These are phyloP conservation scores for Bjerkandera adusta DNA, from an alignment of 1,284 basidiomycete species.

Conservation along the genomic window DNA sequence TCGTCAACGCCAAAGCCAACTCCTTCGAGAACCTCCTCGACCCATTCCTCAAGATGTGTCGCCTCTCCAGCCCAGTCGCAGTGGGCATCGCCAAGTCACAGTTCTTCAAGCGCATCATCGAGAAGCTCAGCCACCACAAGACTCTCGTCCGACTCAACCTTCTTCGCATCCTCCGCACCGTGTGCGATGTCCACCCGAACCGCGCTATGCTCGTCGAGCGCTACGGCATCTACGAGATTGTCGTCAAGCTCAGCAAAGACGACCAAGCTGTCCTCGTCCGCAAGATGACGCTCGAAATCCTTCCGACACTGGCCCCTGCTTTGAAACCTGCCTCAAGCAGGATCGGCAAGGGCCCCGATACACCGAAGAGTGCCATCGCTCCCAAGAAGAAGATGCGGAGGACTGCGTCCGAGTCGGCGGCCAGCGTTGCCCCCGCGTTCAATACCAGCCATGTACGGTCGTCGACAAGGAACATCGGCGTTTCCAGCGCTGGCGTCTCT, in stretches of 20 bases:
- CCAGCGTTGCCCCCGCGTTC: slow-evolving; percentile 28
- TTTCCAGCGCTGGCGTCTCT: no score
- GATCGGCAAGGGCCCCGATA: slow-evolving; percentile 34
- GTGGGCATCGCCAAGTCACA: slow-evolving; percentile 76
- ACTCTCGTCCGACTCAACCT: slow-evolving; percentile 90
- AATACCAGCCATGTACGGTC: slow-evolving; percentile 18
- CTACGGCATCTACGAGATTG: slow-evolving; percentile 76
- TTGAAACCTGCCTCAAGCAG: slow-evolving; percentile 48
- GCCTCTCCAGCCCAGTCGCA: slow-evolving; percentile 75
- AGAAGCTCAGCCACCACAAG: slow-evolving; percentile 79
- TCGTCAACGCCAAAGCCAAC: slow-evolving; percentile 85
- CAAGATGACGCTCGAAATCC: slow-evolving; percentile 81
- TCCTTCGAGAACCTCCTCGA: slow-evolving; percentile 96
- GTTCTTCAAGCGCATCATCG: slow-evolving; percentile 87
- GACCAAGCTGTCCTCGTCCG: slow-evolving; percentile 90
- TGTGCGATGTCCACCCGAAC: slow-evolving; percentile 89
- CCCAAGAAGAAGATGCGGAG: slow-evolving; percentile 61
- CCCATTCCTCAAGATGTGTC: slow-evolving; percentile 87
- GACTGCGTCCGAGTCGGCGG: slow-evolving; percentile 65
- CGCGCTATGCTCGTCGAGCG: slow-evolving; percentile 77
- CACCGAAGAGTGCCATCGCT: slow-evolving; percentile 47
- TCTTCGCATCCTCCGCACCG: slow-evolving; percentile 79
- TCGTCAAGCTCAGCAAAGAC: slow-evolving; percentile 74
- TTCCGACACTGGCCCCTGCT: slow-evolving; percentile 68
- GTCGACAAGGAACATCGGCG: slow-evolving; percentile 4